These are phyloP conservation scores for Apiospora sp. DNA, from an alignment of 2,329 filamentous ascomycete genomes.

Conservation along the genomic window DNA sequence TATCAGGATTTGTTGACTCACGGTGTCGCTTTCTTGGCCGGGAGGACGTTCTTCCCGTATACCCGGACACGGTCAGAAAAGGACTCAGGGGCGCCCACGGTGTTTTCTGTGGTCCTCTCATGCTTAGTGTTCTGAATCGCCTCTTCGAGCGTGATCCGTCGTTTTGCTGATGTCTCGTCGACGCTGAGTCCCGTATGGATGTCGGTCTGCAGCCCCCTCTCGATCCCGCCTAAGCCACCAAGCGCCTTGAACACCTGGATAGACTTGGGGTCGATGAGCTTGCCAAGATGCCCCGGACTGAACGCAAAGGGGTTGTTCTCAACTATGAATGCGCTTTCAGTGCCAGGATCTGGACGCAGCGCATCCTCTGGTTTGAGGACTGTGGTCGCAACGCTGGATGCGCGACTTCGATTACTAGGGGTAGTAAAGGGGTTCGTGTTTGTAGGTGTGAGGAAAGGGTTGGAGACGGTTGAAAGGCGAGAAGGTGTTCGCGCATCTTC, in stretches of 20 bases:
- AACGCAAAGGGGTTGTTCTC: slow-evolving; percentile 78
- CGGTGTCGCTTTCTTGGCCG: slow-evolving; percentile 65
- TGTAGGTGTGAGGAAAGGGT: slow-evolving; percentile 43
- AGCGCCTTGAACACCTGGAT: slow-evolving; percentile 74
- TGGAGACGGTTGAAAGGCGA: slow-evolving; percentile 41
- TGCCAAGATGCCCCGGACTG: slow-evolving; percentile 75
- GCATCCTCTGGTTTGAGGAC: slow-evolving; percentile 53
- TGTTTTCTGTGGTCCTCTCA: slow-evolving; percentile 31
- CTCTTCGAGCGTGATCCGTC: slow-evolving; percentile 42
- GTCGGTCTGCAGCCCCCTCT: slow-evolving; percentile 73
- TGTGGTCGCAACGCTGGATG: slow-evolving; percentile 37
- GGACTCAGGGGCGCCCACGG: slow-evolving; percentile 28
- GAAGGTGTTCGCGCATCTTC: slow-evolving; percentile 40
- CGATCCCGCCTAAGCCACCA: slow-evolving; percentile 73
- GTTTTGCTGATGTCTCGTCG: slow-evolving; percentile 62
- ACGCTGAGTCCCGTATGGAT: slow-evolving; percentile 69
- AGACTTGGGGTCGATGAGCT: slow-evolving; percentile 79
- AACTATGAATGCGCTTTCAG: slow-evolving; percentile 73
- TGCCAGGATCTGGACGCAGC: slow-evolving; percentile 73
- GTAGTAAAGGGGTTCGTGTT: slow-evolving; percentile 38
- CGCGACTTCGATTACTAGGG: slow-evolving; percentile 41
- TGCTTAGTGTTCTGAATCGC: slow-evolving; percentile 36
- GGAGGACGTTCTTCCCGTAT: slow-evolving; percentile 66
- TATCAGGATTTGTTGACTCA: not conserved
- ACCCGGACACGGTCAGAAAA: slow-evolving; percentile 65